Base-by-base conservation (phyloP, 805 yeast species). In the Gaillardinia entomophila region DNA sequence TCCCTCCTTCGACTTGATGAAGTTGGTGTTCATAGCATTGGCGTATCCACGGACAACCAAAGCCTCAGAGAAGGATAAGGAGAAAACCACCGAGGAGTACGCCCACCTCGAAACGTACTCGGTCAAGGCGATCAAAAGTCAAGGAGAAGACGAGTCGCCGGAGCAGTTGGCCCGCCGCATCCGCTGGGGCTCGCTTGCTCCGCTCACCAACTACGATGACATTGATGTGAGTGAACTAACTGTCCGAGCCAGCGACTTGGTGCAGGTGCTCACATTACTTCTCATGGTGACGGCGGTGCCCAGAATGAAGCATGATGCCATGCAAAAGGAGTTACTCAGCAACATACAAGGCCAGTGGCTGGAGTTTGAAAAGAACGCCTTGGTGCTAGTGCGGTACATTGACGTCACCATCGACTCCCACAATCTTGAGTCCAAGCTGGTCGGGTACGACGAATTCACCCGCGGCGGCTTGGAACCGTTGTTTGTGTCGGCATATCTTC, bases 1-100 rank as follows among this genome's bases (percentile, higher is more conserved):
- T 30, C 38, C 49, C 3, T 53, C 60, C 19, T 57, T 57, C 31
- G 71, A 75, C 35, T 60, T 66, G 31, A 17, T 56, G 18, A 64
- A 65, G 43, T 45, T 80, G 22, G 27, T 79, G 2, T 79, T 72
- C 42, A 49, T 75, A 5, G 62, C 81, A 0, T 47, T 77, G 14
- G 48, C 45, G 7, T 14, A 31, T 11, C 30, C 25, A n/a, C 17
- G 17, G 3, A 16, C 22, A 11, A 17, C 28, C 8, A 24, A 15
- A n/a, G 20, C 13, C n/a, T 11, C 16, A 12, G 15, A 26, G 12
- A 29, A 15, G n/a, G 17, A 19, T 3, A 12, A 17, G 4, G 32
- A n/a, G 37, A 31, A 22, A 31, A 32, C 23, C 11, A 31, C 33
- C 11, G 43, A 45, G 16, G 33, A 41, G 17, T 31, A 28, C 20